These are phyloP conservation scores for Aureobasidium vineae DNA, from an alignment of 2,329 filamentous ascomycete species.

Conservation along the genomic window DNA sequence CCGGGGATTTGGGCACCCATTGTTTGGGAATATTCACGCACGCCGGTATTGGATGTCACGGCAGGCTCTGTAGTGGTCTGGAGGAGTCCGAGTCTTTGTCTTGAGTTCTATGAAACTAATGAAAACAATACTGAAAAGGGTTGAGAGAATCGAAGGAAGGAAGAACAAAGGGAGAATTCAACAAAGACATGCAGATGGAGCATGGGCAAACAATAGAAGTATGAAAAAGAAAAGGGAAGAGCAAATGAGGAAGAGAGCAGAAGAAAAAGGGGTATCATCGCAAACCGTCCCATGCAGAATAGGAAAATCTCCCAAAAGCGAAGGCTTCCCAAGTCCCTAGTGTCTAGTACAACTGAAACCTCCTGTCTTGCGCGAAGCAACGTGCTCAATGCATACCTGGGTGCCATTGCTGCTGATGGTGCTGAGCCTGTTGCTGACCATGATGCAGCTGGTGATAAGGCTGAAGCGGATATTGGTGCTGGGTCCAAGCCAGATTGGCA, in stretches of 20 bases:
- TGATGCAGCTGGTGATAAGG: constrained; percentile 13
- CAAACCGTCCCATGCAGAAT: constrained; percentile 6
- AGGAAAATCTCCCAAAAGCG: background rate
- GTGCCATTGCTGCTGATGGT: background rate
- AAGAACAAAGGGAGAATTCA: background rate
- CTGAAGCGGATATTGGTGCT: background rate
- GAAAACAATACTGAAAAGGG: background rate
- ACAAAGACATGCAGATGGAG: background rate
- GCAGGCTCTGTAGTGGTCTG: background rate
- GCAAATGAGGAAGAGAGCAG: background rate
- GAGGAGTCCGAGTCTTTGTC: background rate
- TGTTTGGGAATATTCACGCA: background rate
- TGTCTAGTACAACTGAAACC: background rate
- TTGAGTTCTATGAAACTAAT: background rate
- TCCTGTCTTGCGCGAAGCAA: background rate
- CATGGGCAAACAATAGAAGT: background rate
- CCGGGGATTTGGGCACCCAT: too few relatives aligned
- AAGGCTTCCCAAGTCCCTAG: background rate
- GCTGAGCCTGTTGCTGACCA: constrained; percentile 1
- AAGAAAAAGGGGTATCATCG: constrained; percentile 9
- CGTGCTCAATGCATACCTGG: background rate
- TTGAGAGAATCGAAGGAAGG: background rate
- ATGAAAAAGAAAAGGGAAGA: background rate
- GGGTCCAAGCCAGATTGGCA: background rate
- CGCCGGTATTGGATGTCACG: background rate